Percentiles rank a stretch among this genome's conserved stretches.
These are phyloP conservation scores for Trichomonascaceae sp. DNA, from an alignment of 1,139 yeast genomes.

Conservation along the genomic window DNA sequence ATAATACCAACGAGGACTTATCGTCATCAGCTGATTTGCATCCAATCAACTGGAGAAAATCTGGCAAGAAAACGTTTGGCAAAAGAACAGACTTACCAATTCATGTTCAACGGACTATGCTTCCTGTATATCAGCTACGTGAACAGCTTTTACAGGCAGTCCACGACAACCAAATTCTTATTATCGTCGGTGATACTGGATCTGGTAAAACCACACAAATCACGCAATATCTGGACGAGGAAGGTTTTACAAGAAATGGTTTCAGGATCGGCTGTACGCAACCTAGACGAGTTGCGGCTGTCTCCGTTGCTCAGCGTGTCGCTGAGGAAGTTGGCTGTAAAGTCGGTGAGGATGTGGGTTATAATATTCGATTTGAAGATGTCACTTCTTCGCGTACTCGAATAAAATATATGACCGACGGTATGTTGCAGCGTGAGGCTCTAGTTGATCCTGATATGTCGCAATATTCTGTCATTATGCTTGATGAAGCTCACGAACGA, in stretches of 20 bases:
- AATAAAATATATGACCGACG: constrained; percentile 92
- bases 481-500: constrained; percentile 95
- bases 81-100: constrained; percentile 39
- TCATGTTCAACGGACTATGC: constrained; percentile 56
- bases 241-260: constrained; percentile 52
- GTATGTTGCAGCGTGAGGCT: constrained; percentile 85
- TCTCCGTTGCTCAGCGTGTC: constrained; percentile 86
- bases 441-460: constrained; percentile 66
- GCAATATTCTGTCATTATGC: constrained; percentile 74
- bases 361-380: constrained; percentile 83
- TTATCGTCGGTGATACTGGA: constrained; percentile 93
- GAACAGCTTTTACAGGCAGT: constrained; percentile 53
- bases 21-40: constrained; percentile 1
- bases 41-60: constrained; percentile 8
- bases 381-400: constrained; percentile 51
- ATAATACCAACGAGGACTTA: constrained; percentile 7
- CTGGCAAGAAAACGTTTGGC: constrained; percentile 20
- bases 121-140: constrained; percentile 71
- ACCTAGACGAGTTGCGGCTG: constrained; percentile 94
- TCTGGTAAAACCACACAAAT: constrained; percentile 96
- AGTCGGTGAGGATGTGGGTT: constrained; percentile 82
- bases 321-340: constrained; percentile 69
- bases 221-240: constrained; percentile 76
- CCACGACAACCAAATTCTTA: constrained; percentile 64
- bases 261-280: constrained; percentile 86